Percentiles rank a stretch among this genome's conserved stretches.
phyloP scores from a whole-genome alignment of 1,284 basidiomycete genomes.

The Apiotrichum akiyoshidainum region DNA sequence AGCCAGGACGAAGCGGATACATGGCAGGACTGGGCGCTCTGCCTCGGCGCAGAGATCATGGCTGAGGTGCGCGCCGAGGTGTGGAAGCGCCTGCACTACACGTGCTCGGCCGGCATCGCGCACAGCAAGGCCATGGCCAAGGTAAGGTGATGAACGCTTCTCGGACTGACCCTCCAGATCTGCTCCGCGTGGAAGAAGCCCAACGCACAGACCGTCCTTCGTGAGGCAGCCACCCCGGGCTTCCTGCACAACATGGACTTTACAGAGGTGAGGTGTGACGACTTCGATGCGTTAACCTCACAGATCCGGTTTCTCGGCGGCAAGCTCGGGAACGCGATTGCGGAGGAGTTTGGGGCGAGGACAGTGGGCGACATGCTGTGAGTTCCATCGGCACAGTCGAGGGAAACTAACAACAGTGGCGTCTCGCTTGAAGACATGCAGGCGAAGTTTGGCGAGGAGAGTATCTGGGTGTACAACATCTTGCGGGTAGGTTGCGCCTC shows the following conservation, averaged over 20 bases:
- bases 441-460: conserved; percentile 56
- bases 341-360: conserved; percentile 78
- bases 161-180: conserved; percentile 56
- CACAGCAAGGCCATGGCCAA: conserved; percentile 93
- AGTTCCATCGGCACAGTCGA: conserved; percentile 26
- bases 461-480: conserved; percentile 84
- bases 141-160: conserved; percentile 52
- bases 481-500: conserved; percentile 45
- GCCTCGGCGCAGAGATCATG: conserved; percentile 86
- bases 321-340: conserved; percentile 84
- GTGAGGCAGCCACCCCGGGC: conserved; percentile 73
- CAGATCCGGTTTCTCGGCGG: conserved; percentile 94
- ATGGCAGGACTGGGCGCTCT: conserved; percentile 92
- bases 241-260: conserved; percentile 79
- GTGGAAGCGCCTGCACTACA: conserved; percentile 74
- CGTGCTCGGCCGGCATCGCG: conserved; percentile 90
- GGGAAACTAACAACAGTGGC: conserved; percentile 34
- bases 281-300: background rate
- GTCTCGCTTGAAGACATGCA: conserved; percentile 56
- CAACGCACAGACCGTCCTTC: conserved; percentile 75
- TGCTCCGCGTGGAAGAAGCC: conserved; percentile 86
- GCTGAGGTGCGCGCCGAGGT: conserved; percentile 69
- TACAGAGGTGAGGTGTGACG: conserved; percentile 64
- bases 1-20: conserved; percentile 48
- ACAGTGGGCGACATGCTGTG: conserved; percentile 86